These are phyloP conservation scores for Saturnispora sekii DNA, from an alignment of 805 yeast genomes.

Conservation along the genomic window DNA sequence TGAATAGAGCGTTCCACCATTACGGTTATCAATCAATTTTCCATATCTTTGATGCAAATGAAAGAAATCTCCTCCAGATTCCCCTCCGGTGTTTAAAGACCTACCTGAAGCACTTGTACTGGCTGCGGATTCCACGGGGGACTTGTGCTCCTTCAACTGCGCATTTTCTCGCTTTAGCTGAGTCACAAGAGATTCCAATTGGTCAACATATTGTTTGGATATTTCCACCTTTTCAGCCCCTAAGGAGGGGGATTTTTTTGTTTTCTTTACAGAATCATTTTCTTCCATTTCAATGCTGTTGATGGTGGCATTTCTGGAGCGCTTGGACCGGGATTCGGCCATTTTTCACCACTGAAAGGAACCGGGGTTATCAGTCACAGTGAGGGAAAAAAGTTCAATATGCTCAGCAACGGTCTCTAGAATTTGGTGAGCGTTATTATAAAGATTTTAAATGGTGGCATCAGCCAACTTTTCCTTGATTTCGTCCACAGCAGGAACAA, in stretches of 20 bases:
- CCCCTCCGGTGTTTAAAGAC: background rate
- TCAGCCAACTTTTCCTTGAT: constrained; percentile 13
- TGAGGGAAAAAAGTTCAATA: too few relatives aligned
- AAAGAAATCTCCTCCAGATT: constrained; percentile 46
- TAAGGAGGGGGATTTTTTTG: too few relatives aligned
- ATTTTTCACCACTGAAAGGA: too few relatives aligned
- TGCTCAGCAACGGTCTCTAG: background rate
- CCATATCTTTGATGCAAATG: constrained; percentile 68
- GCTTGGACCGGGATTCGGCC: too few relatives aligned
- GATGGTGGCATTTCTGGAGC: too few relatives aligned
- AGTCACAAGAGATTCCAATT: background rate
- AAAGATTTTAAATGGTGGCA: constrained; percentile 13
- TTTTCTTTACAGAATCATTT: too few relatives aligned
- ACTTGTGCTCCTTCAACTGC: background rate
- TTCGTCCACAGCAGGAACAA: constrained; percentile 10
- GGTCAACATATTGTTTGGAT: background rate
- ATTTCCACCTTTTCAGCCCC: too few relatives aligned
- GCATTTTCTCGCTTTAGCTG: background rate
- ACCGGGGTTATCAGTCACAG: too few relatives aligned
- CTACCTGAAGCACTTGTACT: too few relatives aligned
- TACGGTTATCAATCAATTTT: constrained; percentile 59
- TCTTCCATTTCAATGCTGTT: too few relatives aligned
- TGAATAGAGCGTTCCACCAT: constrained; percentile 67
- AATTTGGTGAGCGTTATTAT: too few relatives aligned
- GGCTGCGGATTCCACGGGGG: background rate